These are phyloP conservation scores for Paecilomyces sp. DNA, from an alignment of 2,329 filamentous ascomycete genomes.

Conservation along the genomic window DNA sequence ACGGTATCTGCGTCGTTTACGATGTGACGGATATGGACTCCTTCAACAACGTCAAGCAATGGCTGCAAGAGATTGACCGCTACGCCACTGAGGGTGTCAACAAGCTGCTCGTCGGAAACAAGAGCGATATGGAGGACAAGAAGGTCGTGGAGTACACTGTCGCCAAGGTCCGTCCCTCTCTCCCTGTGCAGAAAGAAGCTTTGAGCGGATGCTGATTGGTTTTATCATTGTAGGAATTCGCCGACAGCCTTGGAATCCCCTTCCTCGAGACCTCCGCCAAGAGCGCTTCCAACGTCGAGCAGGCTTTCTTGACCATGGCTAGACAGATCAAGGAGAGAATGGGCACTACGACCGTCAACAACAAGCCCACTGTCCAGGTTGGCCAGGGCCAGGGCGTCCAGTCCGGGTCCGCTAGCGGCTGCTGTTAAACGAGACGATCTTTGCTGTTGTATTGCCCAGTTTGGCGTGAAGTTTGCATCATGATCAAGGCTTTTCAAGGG, in stretches of 20 bases:
- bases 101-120: constrained; percentile 98
- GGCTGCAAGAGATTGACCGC: constrained; percentile 98
- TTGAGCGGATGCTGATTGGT: constrained; percentile 6
- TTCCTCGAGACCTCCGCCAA: constrained; percentile 99
- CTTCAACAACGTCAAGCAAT: constrained; percentile 99
- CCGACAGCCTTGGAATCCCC: constrained; percentile 95
- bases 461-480: constrained; percentile 11
- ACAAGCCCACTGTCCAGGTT: constrained; percentile 96
- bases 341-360: constrained; percentile 95
- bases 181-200: background rate
- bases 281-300: constrained; percentile 99
- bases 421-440: constrained; percentile 61
- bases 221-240: constrained; percentile 67
- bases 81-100: constrained; percentile 99
- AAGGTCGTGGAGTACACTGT: constrained; percentile 99
- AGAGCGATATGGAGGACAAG: constrained; percentile 99
- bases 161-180: constrained; percentile 67
- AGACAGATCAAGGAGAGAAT: constrained; percentile 99
- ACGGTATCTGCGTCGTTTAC: constrained; percentile 99
- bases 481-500: constrained; percentile 3
- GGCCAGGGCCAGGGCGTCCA: constrained; percentile 91
- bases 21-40: constrained; percentile 99
- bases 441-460: constrained; percentile 3
- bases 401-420: constrained; percentile 74
- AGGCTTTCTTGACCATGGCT: constrained; percentile 99